Conservation (phyloP, 768 basidiomycete species). For the Chalciporus sphaerocephalus region DNA sequence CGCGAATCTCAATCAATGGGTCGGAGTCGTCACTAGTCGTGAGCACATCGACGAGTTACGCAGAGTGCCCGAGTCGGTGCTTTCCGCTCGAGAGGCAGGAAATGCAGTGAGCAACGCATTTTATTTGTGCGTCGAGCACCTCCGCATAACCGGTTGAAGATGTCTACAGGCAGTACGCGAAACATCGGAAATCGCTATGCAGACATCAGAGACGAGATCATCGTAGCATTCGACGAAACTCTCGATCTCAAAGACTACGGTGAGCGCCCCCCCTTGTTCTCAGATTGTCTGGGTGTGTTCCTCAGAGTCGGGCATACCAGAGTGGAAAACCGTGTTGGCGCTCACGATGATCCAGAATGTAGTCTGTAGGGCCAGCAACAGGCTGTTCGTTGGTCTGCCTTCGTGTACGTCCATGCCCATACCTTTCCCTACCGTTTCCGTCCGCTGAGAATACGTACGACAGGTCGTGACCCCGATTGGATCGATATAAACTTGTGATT, state of each 20-base stretch:
- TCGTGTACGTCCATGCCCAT: too few species aligned
- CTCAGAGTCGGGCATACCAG: too few species aligned
- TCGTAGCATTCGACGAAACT: slow-evolving; percentile 35
- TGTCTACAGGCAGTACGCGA: slow-evolving; percentile 42
- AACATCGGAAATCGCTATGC: slow-evolving; percentile 36
- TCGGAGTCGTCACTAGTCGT: slow-evolving; percentile 33
- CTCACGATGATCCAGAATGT: slow-evolving; percentile 31
- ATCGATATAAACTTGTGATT: slow-evolving; percentile 27
- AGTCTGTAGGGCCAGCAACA: slow-evolving; percentile 40
- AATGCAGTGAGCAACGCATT: too few species aligned
- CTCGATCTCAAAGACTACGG: slow-evolving; percentile 26
- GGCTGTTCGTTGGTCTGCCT: slow-evolving; percentile 47
- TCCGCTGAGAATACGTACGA: too few species aligned
- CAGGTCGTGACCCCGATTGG: slow-evolving; percentile 37
- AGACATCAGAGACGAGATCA: slow-evolving; percentile 31
- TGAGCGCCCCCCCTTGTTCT: too few species aligned
- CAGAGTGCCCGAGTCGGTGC: slow-evolving; percentile 36
- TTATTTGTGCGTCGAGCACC: too few species aligned
- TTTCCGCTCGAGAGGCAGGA: slow-evolving; percentile 33
- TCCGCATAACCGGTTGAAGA: too few species aligned
- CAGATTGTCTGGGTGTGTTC: too few species aligned
- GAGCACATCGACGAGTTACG: slow-evolving; percentile 38
- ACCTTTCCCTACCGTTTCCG: too few species aligned
- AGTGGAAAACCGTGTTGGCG: slow-evolving; percentile 36
- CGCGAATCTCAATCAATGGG: slow-evolving; percentile 33